These are phyloP conservation scores for Entomophthora muscae DNA, from an alignment of 371 early-diverging fungal genomes.

Conservation along the genomic window DNA sequence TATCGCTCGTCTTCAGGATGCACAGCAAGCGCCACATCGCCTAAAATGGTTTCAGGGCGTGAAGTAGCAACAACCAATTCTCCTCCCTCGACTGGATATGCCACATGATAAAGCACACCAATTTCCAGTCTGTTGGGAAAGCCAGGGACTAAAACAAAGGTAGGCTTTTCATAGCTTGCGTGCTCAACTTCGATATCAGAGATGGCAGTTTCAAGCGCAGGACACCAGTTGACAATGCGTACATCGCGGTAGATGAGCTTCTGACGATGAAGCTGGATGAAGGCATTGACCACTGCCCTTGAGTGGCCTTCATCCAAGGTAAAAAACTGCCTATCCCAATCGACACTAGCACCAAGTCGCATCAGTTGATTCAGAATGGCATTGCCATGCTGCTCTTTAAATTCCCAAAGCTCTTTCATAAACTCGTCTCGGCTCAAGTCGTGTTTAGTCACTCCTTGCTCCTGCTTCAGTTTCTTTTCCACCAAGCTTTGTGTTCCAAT, in stretches of 20 bases:
- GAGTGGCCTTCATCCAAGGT: conserved; percentile 73
- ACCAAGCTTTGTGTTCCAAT: conserved; percentile 95
- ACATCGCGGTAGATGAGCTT: conserved; percentile 84
- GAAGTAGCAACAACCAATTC: conserved; percentile 89
- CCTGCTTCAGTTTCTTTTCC: conserved; percentile 62
- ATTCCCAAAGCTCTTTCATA: conserved; percentile 68
- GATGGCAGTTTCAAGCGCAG: conserved; percentile 79
- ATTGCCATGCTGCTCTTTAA: conserved; percentile 52
- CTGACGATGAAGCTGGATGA: conserved; percentile 66
- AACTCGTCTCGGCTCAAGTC: conserved; percentile 71
- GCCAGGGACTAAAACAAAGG: conserved; percentile 46
- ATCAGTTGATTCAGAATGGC: conserved; percentile 37
- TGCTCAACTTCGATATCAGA: conserved; percentile 92
- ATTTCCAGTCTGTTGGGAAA: conserved; percentile 61
- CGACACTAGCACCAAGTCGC: conserved; percentile 67
- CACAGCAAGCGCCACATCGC: conserved; percentile 94
- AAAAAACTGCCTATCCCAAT: conserved; percentile 73
- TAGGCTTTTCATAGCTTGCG: conserved; percentile 35
- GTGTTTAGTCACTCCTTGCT: conserved; percentile 21
- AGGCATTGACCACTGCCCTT: conserved; percentile 72
- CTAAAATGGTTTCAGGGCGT: conserved; percentile 97
- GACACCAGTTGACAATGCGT: conserved; percentile 90
- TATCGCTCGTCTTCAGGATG: conserved; percentile 84
- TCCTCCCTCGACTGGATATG: conserved; percentile 20
- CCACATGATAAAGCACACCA: conserved; percentile 49